Evolutionary conservation across 768 basidiomycete species (phyloP).

Genomic region (Calocybe indica): DNA sequence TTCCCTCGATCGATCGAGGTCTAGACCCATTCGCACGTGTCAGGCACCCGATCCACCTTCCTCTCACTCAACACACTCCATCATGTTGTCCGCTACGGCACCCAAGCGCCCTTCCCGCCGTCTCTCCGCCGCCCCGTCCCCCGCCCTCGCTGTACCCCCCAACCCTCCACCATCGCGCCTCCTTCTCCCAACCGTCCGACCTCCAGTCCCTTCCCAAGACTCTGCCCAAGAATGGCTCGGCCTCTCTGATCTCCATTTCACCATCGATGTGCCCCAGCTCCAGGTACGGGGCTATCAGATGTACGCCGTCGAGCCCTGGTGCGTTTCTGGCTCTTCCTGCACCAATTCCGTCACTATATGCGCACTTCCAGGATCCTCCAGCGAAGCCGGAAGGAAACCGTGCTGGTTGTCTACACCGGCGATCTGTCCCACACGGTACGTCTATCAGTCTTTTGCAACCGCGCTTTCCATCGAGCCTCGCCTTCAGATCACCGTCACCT

Average conservation of each 20-base stretch:
- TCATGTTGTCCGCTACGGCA: background rate
- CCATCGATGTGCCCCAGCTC: slow-evolving; percentile 10
- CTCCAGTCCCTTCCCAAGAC: background rate
- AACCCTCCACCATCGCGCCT: slow-evolving; percentile 13
- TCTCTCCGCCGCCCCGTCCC: slow-evolving; percentile 1
- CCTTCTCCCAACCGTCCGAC: slow-evolving; percentile 15
- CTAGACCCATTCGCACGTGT: too few species aligned
- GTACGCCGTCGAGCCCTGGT: slow-evolving; percentile 87
- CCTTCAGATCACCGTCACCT: slow-evolving; percentile 52
- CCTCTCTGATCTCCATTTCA: too few species aligned
- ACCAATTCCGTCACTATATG: background rate
- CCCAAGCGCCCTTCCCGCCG: background rate
- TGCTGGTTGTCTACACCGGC: slow-evolving; percentile 74
- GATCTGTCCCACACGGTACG: slow-evolving; percentile 59
- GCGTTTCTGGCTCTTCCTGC: slow-evolving; percentile 9
- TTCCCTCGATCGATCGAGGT: too few species aligned
- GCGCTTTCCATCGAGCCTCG: slow-evolving; percentile 1
- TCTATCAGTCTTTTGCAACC: slow-evolving; percentile 1
- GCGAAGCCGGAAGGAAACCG: slow-evolving; percentile 49
- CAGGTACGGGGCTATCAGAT: slow-evolving; percentile 66
- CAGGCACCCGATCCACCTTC: too few species aligned
- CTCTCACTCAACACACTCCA: too few species aligned
- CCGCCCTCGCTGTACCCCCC: slow-evolving; percentile 5
- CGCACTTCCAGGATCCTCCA: slow-evolving; percentile 54
- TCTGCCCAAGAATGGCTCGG: slow-evolving; percentile 6